Percentiles rank a stretch among this genome's conserved stretches.
Conservation (phyloP, 2,329 filamentous ascomycete genomes). For the Teratosphaeria epicoccoides region DNA sequence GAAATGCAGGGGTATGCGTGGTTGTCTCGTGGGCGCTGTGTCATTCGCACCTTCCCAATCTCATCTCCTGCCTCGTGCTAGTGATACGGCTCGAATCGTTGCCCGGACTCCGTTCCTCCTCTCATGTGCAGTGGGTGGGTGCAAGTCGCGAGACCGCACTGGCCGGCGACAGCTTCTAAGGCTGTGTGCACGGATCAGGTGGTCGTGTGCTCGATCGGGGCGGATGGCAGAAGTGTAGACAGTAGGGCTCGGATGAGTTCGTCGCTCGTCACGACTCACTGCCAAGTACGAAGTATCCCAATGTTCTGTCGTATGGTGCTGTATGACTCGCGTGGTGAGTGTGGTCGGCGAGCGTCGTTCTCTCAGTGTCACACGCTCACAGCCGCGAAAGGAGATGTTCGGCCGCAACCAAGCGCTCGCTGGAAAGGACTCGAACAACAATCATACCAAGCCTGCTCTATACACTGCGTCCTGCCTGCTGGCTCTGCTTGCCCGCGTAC, state of each 20-base stretch:
- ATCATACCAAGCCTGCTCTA: neutral
- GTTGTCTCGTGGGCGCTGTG: neutral
- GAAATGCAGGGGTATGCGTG: neutral
- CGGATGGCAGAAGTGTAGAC: neutral
- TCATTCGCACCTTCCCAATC: neutral
- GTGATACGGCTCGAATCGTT: neutral
- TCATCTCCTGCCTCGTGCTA: neutral
- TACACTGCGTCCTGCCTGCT: neutral
- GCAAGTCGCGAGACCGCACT: neutral
- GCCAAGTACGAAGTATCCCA: neutral
- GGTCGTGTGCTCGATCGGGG: neutral
- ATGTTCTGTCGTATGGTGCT: neutral
- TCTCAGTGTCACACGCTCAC: neutral
- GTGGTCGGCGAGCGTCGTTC: neutral
- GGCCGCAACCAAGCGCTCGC: neutral
- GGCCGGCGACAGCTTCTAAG: no score
- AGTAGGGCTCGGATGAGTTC: neutral
- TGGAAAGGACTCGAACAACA: neutral
- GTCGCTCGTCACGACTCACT: neutral
- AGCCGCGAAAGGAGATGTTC: constrained; percentile 1
- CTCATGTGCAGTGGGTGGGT: neutral
- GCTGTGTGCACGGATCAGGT: neutral
- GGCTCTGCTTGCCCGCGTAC: no score
- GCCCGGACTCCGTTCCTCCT: neutral
- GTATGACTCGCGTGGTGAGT: neutral